These are phyloP conservation scores for Arthrobotrys conoides DNA, from an alignment of 2,329 filamentous ascomycete species.

Conservation along the genomic window DNA sequence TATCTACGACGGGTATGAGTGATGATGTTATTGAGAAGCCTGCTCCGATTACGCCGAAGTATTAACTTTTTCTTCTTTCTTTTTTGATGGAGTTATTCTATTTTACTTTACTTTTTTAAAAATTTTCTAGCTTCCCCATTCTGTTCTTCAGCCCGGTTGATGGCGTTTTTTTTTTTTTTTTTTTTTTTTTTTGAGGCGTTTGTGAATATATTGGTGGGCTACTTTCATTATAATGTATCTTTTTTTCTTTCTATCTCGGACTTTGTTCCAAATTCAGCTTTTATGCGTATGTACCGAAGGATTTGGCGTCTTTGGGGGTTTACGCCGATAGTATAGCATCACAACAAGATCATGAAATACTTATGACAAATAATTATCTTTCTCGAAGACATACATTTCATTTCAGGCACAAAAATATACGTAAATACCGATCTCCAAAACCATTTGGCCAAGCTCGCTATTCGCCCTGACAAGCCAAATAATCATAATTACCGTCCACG, in stretches of 20 bases:
- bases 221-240: slow-evolving; percentile 20
- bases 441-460: not conserved
- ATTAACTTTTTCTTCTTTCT: slow-evolving; percentile 14
- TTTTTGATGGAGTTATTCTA: not conserved
- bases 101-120: slow-evolving; percentile 14
- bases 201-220: slow-evolving; percentile 2
- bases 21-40: slow-evolving; percentile 44
- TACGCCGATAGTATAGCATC: not conserved
- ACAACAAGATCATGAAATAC: slow-evolving; percentile 1
- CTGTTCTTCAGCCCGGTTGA: slow-evolving; percentile 18
- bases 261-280: slow-evolving; percentile 7
- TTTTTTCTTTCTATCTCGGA: not conserved
- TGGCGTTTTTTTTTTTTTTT: slow-evolving; percentile 37
- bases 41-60: not conserved
- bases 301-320: slow-evolving; percentile 26
- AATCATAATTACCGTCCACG: no score
- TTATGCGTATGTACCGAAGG: not conserved
- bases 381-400: not conserved
- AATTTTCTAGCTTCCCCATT: no score
- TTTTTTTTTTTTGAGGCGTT: slow-evolving; percentile 30
- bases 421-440: not conserved
- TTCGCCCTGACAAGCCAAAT: not conserved
- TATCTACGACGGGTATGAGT: slow-evolving; percentile 39
- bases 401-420: not conserved
- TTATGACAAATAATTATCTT: not conserved